Conservation (phyloP, 176 grass and related monocot species). For the Oryza meridionalis region DNA sequence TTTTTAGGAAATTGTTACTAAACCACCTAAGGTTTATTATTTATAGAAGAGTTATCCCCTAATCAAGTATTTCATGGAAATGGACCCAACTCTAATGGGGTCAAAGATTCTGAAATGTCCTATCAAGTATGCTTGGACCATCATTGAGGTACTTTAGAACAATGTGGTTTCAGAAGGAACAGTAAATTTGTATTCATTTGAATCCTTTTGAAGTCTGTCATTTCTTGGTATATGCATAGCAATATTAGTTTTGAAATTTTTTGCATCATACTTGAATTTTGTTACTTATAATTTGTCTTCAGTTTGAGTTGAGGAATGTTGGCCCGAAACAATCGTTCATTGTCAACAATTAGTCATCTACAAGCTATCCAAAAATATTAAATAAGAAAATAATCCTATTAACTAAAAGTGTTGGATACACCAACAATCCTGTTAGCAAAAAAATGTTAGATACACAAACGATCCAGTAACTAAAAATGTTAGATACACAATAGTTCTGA, state of each 20-base stretch:
- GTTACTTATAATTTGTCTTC: constrained; percentile 2
- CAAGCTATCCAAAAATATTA: neutral
- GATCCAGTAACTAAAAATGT: no score
- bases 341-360: neutral
- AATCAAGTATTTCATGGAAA: constrained; percentile 53
- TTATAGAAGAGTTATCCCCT: constrained; percentile 47
- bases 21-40: constrained; percentile 46
- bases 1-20: constrained; percentile 50
- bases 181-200: neutral
- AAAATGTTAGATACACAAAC: no score
- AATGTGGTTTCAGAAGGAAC: neutral
- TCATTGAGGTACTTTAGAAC: constrained; percentile 2
- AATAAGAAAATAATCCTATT: no score
- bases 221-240: neutral
- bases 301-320: constrained; percentile 20
- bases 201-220: neutral
- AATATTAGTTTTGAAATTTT: neutral
- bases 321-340: constrained; percentile 30
- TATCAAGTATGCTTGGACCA: neutral
- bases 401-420: no score
- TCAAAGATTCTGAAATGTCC: constrained; percentile 8
- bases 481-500: no score
- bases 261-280: neutral
- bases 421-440: no score
- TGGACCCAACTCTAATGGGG: constrained; percentile 49